These are phyloP conservation scores for Grifola frondosa DNA, from an alignment of 1,284 basidiomycete species.

Conservation along the genomic window DNA sequence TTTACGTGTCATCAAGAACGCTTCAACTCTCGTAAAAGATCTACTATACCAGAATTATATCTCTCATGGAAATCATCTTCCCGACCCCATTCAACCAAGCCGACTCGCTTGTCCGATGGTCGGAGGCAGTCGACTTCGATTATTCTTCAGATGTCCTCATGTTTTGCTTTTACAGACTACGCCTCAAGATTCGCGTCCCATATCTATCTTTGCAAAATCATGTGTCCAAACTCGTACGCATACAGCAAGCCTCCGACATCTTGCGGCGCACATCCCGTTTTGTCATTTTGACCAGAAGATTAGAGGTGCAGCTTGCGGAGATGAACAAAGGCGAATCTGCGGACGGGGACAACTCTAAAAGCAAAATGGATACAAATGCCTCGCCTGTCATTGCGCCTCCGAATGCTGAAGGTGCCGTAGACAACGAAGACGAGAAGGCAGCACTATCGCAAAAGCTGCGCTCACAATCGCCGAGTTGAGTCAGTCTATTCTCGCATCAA, in stretches of 20 bases:
- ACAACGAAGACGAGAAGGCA: conserved; percentile 77
- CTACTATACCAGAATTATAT: too few relatives aligned
- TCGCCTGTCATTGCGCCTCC: conserved; percentile 4
- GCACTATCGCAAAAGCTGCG: conserved; percentile 86
- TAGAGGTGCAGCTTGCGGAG: conserved; percentile 79
- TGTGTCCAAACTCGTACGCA: conserved; percentile 70
- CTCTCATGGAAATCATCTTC: too few relatives aligned
- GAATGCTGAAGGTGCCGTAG: conserved; percentile 27
- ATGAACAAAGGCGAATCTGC: conserved; percentile 39
- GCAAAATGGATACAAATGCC: conserved; percentile 19
- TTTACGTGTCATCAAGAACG: too few relatives aligned
- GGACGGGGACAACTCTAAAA: conserved; percentile 19
- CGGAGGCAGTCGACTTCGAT: neutral
- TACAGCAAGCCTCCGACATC: conserved; percentile 82
- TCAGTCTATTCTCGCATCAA: conserved; percentile 35
- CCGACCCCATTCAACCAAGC: too few relatives aligned
- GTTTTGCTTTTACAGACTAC: conserved; percentile 54
- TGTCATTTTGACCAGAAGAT: conserved; percentile 73
- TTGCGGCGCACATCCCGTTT: conserved; percentile 81
- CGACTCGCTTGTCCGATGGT: too few relatives aligned
- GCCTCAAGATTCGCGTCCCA: conserved; percentile 80
- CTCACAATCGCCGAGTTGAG: conserved; percentile 87
- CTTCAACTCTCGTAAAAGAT: too few relatives aligned
- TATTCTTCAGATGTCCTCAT: conserved; percentile 2
- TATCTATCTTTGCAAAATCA: conserved; percentile 72